Base-by-base conservation (phyloP, 2,329 filamentous ascomycete genomes). In the Microsporum canis region DNA sequence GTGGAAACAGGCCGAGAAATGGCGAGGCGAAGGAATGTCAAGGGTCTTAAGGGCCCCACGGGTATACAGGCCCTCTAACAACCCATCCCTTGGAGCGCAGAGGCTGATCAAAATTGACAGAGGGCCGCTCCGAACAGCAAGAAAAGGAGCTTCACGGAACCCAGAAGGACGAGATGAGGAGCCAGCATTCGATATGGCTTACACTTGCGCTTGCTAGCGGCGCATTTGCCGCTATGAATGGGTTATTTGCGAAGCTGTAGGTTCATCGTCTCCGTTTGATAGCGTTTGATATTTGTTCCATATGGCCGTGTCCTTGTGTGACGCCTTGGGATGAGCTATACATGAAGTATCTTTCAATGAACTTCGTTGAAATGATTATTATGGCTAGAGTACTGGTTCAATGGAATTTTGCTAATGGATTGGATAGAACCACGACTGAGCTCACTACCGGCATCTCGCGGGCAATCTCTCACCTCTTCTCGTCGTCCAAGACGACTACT, bases 181-280 rank as follows among this genome's bases (percentile, higher is more conserved):
- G 49, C 49, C 49, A 53, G 49, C 63, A 64, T 27, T 66, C 69
- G 56, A 71, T 71, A 64, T 80, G 78, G 78, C 76, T 86, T 53
- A 67, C 82, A 63, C 77, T 84, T 61, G 83, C 84, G 55, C 72
- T 85, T 39, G 77, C 81, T n/a, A 83, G 80, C 65, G 84, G 84
- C 61, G 77, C 79, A 45, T 86, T 83, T 69, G 84, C 84, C 17
- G 83, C 84, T 8, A 76, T 84, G 67, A 86, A 86, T 66, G 84
- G 84, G 58, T 79, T 85, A n/a, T 86, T 86, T 70, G 84, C 84
- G 8, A 86, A 86, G 72, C 76, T 86, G 81, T 84, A 75, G 45
- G 72, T 68, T 31, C 38, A 3, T 39, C 31, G 38, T 59, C 31
- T 12, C 14, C 57, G 5, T 33, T 14, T n/a, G 2, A 57, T 31